phyloP scores from a whole-genome alignment of 371 early-diverging fungal species.

The Mucor lusitanicus region DNA sequence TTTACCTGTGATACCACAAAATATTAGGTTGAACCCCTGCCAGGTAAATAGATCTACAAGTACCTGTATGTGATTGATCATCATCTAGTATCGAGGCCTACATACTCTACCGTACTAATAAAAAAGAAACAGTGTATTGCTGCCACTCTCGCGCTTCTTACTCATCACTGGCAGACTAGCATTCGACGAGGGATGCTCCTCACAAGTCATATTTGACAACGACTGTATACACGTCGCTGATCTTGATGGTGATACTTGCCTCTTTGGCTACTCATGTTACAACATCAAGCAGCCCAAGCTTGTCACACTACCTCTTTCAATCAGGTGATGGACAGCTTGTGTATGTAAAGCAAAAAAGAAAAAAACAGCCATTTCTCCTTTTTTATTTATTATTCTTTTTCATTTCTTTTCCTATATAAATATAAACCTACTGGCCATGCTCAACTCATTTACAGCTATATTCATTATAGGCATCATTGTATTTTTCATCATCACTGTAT shows the following conservation, averaged over 20 bases:
- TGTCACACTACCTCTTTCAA: not conserved
- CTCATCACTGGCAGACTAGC: not conserved
- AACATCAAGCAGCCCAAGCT: not conserved
- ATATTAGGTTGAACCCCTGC: not conserved
- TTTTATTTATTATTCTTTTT: conserved; percentile 2
- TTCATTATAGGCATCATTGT: conserved; percentile 40
- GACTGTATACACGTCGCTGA: not conserved
- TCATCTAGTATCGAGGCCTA: no score
- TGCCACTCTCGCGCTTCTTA: not conserved
- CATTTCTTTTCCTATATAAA: not conserved
- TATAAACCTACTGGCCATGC: conserved; percentile 14
- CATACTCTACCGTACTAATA: no score
- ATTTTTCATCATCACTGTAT: conserved; percentile 33
- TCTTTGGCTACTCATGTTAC: not conserved
- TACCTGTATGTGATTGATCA: not conserved
- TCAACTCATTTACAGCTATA: conserved; percentile 34
- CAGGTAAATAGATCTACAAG: not conserved
- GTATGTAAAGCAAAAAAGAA: not conserved
- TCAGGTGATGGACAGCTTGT: conserved; percentile 1
- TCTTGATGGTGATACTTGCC: not conserved
- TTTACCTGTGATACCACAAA: not conserved
- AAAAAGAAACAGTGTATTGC: no score
- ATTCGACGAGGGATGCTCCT: not conserved
- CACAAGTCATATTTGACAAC: not conserved
- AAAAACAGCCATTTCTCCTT: not conserved